phyloP scores from a whole-genome alignment of 129 eudicot genomes.

The Arctium minus region DNA sequence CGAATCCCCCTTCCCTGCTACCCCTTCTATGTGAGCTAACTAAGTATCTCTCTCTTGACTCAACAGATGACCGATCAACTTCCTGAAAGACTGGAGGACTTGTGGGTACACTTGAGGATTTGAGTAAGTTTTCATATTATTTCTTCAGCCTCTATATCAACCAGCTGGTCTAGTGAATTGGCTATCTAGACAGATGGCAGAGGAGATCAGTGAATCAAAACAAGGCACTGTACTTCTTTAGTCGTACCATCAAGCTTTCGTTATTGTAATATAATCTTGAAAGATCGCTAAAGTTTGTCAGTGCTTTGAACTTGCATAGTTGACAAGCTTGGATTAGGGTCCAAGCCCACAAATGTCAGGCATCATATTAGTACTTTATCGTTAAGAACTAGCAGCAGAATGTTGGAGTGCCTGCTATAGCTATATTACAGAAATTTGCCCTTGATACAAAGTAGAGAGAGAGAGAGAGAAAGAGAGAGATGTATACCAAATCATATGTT shows the following conservation, averaged over 20 bases:
- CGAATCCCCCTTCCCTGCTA: background rate
- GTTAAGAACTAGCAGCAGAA: background rate
- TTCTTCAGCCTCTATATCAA: background rate
- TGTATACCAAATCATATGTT: slow-evolving; percentile 92
- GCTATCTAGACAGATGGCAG: background rate
- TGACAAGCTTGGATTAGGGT: background rate
- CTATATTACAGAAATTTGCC: background rate
- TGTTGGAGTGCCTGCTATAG: background rate
- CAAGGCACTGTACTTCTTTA: background rate
- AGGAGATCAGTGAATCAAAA: background rate
- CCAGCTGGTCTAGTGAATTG: background rate
- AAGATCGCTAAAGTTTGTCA: background rate
- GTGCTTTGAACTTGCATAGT: background rate
- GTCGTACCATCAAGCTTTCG: background rate
- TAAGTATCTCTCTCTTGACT: background rate
- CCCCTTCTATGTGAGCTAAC: background rate
- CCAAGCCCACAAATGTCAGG: background rate
- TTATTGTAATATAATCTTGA: background rate
- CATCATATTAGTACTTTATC: background rate
- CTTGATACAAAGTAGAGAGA: background rate
- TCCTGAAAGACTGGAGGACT: background rate
- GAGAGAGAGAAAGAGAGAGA: slow-evolving; percentile 12
- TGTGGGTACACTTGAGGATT: background rate
- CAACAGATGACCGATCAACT: background rate
- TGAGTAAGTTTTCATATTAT: background rate